phyloP scores from a whole-genome alignment of 176 grass and related monocot species.

The Carex scoparia region DNA sequence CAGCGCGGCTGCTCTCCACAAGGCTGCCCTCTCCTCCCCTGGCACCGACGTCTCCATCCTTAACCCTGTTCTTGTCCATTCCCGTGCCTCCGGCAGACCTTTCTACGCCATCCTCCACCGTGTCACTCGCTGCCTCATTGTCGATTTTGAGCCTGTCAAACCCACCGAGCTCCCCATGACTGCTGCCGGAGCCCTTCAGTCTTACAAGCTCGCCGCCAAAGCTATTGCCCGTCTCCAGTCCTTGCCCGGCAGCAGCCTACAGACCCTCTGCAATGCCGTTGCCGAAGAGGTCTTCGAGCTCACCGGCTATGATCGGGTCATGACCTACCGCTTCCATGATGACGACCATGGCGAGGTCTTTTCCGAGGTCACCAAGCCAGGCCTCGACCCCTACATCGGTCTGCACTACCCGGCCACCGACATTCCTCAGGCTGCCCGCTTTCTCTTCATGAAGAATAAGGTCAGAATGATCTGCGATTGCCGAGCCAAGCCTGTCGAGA shows the following conservation, averaged over 20 bases:
- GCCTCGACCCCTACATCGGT: conserved; percentile 79
- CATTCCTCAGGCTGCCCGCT: conserved; percentile 83
- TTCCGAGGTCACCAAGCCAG: conserved; percentile 74
- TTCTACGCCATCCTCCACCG: conserved; percentile 90
- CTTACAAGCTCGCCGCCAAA: conserved; percentile 94
- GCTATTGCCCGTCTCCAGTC: conserved; percentile 86
- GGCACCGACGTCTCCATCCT: conserved; percentile 60
- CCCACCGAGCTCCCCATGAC: conserved; percentile 73
- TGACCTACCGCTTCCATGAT: conserved; percentile 96
- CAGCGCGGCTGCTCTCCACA: conserved; percentile 58
- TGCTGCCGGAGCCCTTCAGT: conserved; percentile 85
- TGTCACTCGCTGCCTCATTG: conserved; percentile 60
- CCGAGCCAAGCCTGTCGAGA: conserved; percentile 51
- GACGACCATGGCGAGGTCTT: conserved; percentile 87
- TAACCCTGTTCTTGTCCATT: conserved; percentile 82
- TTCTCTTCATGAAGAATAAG: conserved; percentile 98
- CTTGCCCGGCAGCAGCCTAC: conserved; percentile 67
- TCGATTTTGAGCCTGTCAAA: conserved; percentile 90
- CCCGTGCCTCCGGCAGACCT: conserved; percentile 81
- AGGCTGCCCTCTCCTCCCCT: conserved; percentile 50
- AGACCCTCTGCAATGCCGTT: conserved; percentile 58
- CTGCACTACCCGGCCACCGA: conserved; percentile 94
- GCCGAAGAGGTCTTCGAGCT: conserved; percentile 86
- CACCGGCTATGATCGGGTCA: conserved; percentile 91
- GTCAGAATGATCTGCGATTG: conserved; percentile 93